Conservation (phyloP, 352 stramenopile genomes). For the Phytophthora idaei region DNA sequence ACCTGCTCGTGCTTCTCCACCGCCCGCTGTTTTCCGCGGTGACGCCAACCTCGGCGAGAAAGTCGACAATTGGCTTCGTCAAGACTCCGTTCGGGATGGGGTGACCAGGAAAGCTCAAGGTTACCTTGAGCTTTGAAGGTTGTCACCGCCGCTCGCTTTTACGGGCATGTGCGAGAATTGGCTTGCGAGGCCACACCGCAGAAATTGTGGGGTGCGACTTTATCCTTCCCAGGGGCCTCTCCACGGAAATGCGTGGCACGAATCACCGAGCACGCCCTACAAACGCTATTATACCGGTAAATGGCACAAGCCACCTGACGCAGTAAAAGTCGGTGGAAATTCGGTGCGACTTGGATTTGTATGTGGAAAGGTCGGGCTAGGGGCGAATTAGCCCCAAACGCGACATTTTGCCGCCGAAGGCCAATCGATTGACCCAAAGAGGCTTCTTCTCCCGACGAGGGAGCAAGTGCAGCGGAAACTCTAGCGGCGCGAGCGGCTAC, state of each 20-base stretch:
- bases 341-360: slow-evolving; percentile 37
- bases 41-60: slow-evolving; percentile 17
- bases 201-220: no score
- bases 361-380: slow-evolving; percentile 23
- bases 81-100: slow-evolving; percentile 32
- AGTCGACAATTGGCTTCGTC: slow-evolving; percentile 23
- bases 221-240: background rate
- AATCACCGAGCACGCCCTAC: background rate
- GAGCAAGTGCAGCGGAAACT: slow-evolving; percentile 25
- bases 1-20: slow-evolving; percentile 7
- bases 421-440: slow-evolving; percentile 23
- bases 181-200: background rate
- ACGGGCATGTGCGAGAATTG: slow-evolving; percentile 27
- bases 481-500: slow-evolving; percentile 9
- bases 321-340: slow-evolving; percentile 25
- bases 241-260: background rate
- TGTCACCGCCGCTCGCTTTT: slow-evolving; percentile 26
- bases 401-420: slow-evolving; percentile 20
- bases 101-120: slow-evolving; percentile 24
- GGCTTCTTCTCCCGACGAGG: slow-evolving; percentile 34
- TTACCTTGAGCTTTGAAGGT: slow-evolving; percentile 1
- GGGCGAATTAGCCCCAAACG: slow-evolving; percentile 19
- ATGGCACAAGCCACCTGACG: background rate
- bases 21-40: slow-evolving; percentile 32
- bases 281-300: background rate